Percentiles rank a stretch among this genome's conserved stretches.
Conservation (phyloP, 139 green algal genomes). For the Choricystis sp. region DNA sequence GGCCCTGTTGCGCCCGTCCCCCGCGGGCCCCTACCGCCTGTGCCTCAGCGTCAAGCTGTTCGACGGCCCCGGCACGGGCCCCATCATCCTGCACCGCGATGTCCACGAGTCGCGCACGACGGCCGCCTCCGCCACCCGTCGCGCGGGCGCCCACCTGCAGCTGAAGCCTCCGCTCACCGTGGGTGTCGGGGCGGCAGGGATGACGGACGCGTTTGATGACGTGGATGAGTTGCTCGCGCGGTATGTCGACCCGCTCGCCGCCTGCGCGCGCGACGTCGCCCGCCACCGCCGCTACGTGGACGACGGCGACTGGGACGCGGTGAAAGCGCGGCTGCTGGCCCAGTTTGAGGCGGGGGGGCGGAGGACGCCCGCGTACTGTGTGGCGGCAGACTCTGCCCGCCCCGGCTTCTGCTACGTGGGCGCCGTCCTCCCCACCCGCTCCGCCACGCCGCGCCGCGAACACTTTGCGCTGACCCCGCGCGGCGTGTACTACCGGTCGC, state of each 20-base stretch:
- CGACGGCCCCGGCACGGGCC: too few relatives aligned
- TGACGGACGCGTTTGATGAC: background rate
- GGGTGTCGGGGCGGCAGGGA: background rate
- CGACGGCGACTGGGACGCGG: background rate
- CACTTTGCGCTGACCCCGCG: background rate
- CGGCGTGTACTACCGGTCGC: background rate
- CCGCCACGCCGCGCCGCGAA: background rate
- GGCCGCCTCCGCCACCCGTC: too few relatives aligned
- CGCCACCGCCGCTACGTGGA: background rate
- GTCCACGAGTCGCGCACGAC: background rate
- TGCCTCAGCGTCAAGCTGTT: background rate
- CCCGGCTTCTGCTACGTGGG: background rate
- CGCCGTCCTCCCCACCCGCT: background rate
- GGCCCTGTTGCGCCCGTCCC: background rate
- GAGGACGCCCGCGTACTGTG: background rate
- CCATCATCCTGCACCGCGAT: background rate
- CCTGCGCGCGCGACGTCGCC: background rate
- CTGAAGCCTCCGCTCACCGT: background rate
- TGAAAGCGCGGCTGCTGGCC: background rate
- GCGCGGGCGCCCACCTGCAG: background rate
- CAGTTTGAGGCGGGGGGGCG: background rate
- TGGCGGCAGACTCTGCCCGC: background rate
- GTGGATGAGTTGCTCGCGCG: background rate
- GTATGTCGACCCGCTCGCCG: background rate
- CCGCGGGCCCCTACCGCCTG: background rate